phyloP scores from a whole-genome alignment of 352 stramenopile genomes.

The Globisporangium middletonii region DNA sequence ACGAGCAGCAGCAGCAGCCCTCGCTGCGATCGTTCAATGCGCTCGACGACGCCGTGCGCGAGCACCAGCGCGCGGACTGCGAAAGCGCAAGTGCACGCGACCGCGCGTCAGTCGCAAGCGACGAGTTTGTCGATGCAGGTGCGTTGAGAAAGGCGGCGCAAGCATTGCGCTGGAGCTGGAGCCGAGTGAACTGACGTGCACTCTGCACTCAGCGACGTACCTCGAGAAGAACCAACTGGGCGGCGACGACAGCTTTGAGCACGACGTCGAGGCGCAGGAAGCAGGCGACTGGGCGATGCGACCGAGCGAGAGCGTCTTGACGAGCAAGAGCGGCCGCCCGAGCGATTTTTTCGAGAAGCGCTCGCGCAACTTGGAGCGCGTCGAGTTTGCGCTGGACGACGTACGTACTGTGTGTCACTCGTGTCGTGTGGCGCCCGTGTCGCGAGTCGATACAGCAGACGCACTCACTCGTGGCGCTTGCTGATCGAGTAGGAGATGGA shows the following conservation, averaged over 20 bases:
- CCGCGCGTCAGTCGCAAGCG: slow-evolving; percentile 23
- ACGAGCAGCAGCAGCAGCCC: neutral
- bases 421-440: too few species aligned
- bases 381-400: slow-evolving; percentile 46
- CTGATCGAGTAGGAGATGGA: too few species aligned
- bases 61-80: slow-evolving; percentile 7
- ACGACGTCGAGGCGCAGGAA: slow-evolving; percentile 22
- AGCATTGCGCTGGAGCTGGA: neutral
- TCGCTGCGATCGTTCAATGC: neutral
- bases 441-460: too few species aligned
- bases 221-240: slow-evolving; percentile 38
- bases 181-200: neutral
- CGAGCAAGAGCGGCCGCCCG: slow-evolving; percentile 22
- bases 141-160: slow-evolving; percentile 11
- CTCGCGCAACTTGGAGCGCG: slow-evolving; percentile 64
- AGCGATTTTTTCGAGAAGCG: slow-evolving; percentile 72
- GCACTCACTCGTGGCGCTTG: too few species aligned
- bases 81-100: neutral
- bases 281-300: slow-evolving; percentile 16
- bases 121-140: slow-evolving; percentile 76
- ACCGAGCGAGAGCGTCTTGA: slow-evolving; percentile 16
- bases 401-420: neutral
- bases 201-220: slow-evolving; percentile 27
- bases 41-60: slow-evolving; percentile 5
- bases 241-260: slow-evolving; percentile 38